Percentiles rank a stretch among this genome's conserved stretches.
Evolutionary conservation across 805 yeast species (phyloP).

Genomic region (Metschnikowia vanudenii): DNA sequence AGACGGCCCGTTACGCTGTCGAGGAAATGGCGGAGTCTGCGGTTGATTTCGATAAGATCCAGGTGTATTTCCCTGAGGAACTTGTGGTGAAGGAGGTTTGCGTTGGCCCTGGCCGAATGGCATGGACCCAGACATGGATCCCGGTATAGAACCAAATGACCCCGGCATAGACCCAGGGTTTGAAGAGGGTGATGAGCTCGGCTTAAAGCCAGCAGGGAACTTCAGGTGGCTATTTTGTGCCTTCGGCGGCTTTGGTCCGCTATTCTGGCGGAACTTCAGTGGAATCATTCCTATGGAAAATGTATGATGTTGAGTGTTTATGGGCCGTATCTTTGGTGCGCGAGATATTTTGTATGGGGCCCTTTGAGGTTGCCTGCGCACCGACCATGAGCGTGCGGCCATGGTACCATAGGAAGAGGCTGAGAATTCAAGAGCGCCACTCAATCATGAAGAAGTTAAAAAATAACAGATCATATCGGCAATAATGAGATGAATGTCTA

Average conservation of each 20-base stretch:
- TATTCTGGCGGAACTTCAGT: constrained; percentile 12
- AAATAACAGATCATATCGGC: no score
- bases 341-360: background rate
- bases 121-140: background rate
- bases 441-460: background rate
- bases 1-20: constrained; percentile 8
- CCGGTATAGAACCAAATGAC: background rate
- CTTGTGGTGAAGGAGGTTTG: background rate
- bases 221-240: background rate
- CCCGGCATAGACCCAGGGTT: constrained; percentile 7
- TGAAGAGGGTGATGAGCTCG: background rate
- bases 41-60: background rate
- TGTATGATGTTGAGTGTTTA: background rate
- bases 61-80: constrained; percentile 1
- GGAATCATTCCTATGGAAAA: constrained; percentile 10
- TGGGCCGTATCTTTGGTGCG: background rate
- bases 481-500: no score
- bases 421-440: background rate
- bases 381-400: no score
- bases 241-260: constrained; percentile 5
- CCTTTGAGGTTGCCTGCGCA: background rate
- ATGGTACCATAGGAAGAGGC: no score
- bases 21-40: constrained; percentile 2
- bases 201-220: constrained; percentile 1
- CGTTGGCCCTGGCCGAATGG: constrained; percentile 1